Percentiles rank a stretch among this genome's conserved stretches.
Conservation (phyloP, 768 basidiomycete species). For the Podaxis sp. region DNA sequence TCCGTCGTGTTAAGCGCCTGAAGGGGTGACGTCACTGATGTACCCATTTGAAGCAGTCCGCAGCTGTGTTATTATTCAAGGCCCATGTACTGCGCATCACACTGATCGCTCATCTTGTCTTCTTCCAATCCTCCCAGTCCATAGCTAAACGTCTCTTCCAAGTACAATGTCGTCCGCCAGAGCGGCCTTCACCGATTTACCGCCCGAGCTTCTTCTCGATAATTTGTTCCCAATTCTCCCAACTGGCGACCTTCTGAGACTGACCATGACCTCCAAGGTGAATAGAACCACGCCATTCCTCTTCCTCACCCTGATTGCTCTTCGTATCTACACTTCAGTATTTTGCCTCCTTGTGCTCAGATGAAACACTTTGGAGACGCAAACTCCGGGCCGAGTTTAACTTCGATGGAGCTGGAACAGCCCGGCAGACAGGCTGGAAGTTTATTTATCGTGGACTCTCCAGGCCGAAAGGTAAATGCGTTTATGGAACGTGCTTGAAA, state of each 20-base stretch:
- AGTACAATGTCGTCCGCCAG: neutral
- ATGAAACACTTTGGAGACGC: conserved; percentile 80
- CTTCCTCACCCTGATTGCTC: conserved; percentile 5
- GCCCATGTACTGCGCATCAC: neutral
- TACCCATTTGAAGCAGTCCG: neutral
- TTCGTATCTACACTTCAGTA: conserved; percentile 28
- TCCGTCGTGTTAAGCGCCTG: neutral
- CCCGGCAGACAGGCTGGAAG: conserved; percentile 76
- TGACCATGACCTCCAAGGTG: conserved; percentile 62
- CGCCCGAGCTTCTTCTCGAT: conserved; percentile 78
- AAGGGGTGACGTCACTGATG: neutral
- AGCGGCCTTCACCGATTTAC: conserved; percentile 41
- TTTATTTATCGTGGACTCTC: conserved; percentile 72
- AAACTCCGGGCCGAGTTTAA: conserved; percentile 72
- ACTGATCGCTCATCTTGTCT: neutral
- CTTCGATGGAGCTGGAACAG: conserved; percentile 69
- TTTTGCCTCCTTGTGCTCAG: conserved; percentile 58
- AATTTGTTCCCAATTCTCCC: conserved; percentile 60
- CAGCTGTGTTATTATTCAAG: neutral
- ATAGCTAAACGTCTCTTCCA: neutral
- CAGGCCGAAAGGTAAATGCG: conserved; percentile 60
- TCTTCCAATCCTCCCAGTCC: neutral
- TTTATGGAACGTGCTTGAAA: neutral
- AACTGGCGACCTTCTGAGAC: conserved; percentile 51
- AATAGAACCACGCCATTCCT: conserved; percentile 1